Evolutionary conservation across 495 filamentous ascomycete genomes (phyloP).

Genomic region (Haplographium delicatum): DNA sequence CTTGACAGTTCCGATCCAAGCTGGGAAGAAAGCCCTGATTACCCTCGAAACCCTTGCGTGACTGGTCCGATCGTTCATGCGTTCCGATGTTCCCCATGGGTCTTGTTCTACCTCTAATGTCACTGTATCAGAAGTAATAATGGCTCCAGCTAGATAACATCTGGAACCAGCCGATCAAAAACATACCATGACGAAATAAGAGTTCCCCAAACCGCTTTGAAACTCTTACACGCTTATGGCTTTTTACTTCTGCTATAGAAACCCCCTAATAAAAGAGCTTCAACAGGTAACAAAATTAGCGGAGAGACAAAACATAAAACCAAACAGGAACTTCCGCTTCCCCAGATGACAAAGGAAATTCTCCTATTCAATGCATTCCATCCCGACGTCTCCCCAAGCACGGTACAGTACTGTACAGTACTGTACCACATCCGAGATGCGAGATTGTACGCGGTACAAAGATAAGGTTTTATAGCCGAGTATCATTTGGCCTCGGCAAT

Average conservation of each 20-base stretch:
- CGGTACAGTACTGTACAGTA: too few relatives aligned
- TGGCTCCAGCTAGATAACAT: too few relatives aligned
- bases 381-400: too few relatives aligned
- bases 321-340: conserved; percentile 2
- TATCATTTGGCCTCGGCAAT: conserved; percentile 14
- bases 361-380: too few relatives aligned
- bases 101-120: not conserved
- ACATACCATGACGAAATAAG: not conserved
- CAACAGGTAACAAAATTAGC: too few relatives aligned
- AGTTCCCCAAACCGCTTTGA: not conserved
- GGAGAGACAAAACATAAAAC: too few relatives aligned
- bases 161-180: too few relatives aligned
- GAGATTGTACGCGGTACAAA: too few relatives aligned
- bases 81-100: not conserved
- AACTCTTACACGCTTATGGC: not conserved
- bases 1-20: not conserved
- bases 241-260: not conserved
- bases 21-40: not conserved
- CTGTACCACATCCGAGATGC: too few relatives aligned
- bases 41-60: not conserved
- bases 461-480: too few relatives aligned
- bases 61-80: not conserved
- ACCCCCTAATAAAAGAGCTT: too few relatives aligned
- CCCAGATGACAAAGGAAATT: not conserved
- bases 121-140: not conserved